phyloP scores from a whole-genome alignment of 345 rosid species.

The Lagerstroemia speciosa region DNA sequence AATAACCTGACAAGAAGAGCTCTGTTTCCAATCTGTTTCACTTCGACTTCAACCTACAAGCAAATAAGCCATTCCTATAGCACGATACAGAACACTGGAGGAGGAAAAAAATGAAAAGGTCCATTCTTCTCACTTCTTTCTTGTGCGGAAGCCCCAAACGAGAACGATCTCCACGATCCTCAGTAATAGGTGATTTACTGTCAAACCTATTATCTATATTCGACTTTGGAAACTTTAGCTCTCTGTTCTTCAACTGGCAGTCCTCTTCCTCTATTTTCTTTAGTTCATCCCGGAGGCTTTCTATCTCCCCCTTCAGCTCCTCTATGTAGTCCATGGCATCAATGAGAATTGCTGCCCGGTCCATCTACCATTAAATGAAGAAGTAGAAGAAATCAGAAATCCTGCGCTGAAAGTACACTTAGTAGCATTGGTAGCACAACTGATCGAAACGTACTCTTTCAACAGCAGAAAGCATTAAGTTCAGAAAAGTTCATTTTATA shows the following conservation, averaged over 20 bases:
- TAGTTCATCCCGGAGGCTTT: conserved; percentile 55
- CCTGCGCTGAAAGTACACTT: not conserved
- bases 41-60: conserved; percentile 47
- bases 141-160: conserved; percentile 5
- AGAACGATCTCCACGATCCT: conserved; percentile 14
- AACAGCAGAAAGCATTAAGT: not conserved
- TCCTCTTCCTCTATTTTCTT: conserved; percentile 37
- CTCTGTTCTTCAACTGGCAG: conserved; percentile 12
- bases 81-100: not conserved
- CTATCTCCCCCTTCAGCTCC: conserved; percentile 38
- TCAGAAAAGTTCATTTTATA: too few relatives aligned
- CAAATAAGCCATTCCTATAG: conserved; percentile 3
- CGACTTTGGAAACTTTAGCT: conserved; percentile 11
- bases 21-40: conserved; percentile 41
- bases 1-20: conserved; percentile 42
- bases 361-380: conserved; percentile 46
- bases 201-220: conserved; percentile 8
- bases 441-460: not conserved
- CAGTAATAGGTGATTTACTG: conserved; percentile 6
- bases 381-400: not conserved
- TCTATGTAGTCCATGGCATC: conserved; percentile 74
- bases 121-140: conserved; percentile 20
- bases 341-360: conserved; percentile 44
- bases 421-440: not conserved
- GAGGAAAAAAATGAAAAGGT: not conserved